Base-by-base conservation (phyloP, 2,329 filamentous ascomycete genomes). In the Pleurostoma richardsiae region DNA sequence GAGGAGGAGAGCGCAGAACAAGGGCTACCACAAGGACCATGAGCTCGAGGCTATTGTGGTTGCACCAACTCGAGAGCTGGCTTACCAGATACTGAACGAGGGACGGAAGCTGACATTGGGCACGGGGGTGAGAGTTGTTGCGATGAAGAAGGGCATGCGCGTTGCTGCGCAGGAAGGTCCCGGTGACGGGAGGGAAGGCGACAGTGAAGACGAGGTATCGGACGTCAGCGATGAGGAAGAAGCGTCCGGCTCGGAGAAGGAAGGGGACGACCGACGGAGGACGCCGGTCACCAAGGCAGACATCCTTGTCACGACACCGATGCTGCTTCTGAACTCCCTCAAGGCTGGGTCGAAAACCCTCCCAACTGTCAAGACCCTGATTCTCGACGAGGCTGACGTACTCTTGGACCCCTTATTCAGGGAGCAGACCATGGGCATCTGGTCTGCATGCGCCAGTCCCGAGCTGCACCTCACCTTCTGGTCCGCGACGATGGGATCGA, bases 401-500 rank as follows among this genome's bases (percentile, higher is more conserved):
- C 83, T 99, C 5, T 79, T 99, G 8, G 91, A 97, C 58, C 85
- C 88, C 11, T 74, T 96, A 4, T 99, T 99, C 72, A 81, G 88
- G 48, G 86, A 94, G 27, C 90, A 96, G 64, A 96, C 90, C 0
- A 73, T 95, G 36, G 78, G 79, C 4, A 84, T 97, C 52, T 96
- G 91, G 90, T 79, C 81, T 39, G 80, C 87, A 3, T 92, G 92
- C 64, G 82, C 74, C 3, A 83, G 85, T 54, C 73, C 80, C 3
- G 68, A 76, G n/a, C 72, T 97, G 6, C 80, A 83, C 28, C 76
- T 90, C 4, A 89, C 87, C 7, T 83, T 95, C 50, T 99, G 92
- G 90, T 97, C 94, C 10, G 94, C 94, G 10, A 99, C 94, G 0
- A 96, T 99, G 85, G 90, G 88, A 4, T 96, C 92, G 11, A 94